Base-by-base conservation (phyloP, 73 alveolate genomes). In the Tetrahymena malaccensis region DNA sequence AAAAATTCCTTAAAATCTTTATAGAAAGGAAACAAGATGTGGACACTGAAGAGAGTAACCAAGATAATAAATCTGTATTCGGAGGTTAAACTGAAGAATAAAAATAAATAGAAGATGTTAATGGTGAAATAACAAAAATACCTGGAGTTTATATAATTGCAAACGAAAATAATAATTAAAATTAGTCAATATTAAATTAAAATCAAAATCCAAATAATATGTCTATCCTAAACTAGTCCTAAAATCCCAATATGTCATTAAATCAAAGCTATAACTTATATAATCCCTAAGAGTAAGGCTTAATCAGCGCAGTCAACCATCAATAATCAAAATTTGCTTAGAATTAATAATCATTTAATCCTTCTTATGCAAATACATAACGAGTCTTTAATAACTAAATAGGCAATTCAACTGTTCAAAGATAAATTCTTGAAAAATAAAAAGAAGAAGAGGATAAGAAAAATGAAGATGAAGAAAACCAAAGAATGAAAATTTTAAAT, bases 1-100 rank as follows among this genome's bases (percentile, higher is more conserved):
- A 95, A 17, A 43, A 44, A 95, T 95, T 50, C 94, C 38, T 95
- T 11, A 70, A 43, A 85, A 94, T 85, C 15, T 93, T 85, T 25
- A 89, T 95, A 0, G 84, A 89, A 1, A 95, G 85, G 89, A 70
- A 31, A 21, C 37, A 70, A 70, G 37, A 70, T 31, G 37, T 31
- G 4, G 89, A 70, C 43, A 70, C 89, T 4, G 89, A 27, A 70
- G 89, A 70, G 37, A 70, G 89, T n/a, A 70, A 70, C 8, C 37
- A 4, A 70, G 89, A 70, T n/a, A 70, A 70, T 25, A 70, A 70
- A 70, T 70, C 89, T 27, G 5, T 70, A 40, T 19, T 70, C 4
- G 21, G 21, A 19, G 89, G 89, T 27, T 12, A n/a, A 12, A 56
- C 33, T 3, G 89, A 70, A n/a, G 89, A 17, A 70, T 25, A 70